phyloP scores from a whole-genome alignment of 2,329 filamentous ascomycete species.

The Fusarium citri region DNA sequence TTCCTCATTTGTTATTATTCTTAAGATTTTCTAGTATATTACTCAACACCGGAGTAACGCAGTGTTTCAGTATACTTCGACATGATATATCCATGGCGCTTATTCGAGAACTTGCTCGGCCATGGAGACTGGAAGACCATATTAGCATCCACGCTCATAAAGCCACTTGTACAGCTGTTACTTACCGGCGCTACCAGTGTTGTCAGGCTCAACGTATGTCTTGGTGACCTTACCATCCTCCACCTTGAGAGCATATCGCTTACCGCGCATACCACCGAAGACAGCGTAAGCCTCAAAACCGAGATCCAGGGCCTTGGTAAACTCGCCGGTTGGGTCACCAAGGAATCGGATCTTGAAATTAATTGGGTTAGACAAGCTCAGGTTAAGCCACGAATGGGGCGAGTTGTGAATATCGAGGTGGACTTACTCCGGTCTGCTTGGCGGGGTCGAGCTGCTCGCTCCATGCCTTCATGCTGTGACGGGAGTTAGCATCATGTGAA shows the following conservation, averaged over 20 bases:
- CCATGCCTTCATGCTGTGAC: slow-evolving; percentile 87
- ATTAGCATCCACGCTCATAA: background rate
- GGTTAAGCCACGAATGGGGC: background rate
- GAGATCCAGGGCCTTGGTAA: slow-evolving; percentile 86
- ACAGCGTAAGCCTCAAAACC: slow-evolving; percentile 79
- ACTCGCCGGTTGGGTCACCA: slow-evolving; percentile 81
- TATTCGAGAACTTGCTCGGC: slow-evolving; percentile 41
- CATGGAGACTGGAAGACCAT: slow-evolving; percentile 36
- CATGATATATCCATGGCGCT: background rate
- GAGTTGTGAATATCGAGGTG: background rate
- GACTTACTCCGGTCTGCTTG: slow-evolving; percentile 78
- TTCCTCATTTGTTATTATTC: background rate
- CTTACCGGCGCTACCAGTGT: slow-evolving; percentile 82
- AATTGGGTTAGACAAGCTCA: slow-evolving; percentile 1
- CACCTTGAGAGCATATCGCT: slow-evolving; percentile 86
- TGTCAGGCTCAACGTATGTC: slow-evolving; percentile 87
- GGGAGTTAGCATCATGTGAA: slow-evolving; percentile 10
- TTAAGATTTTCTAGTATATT: background rate
- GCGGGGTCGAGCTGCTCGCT: slow-evolving; percentile 79
- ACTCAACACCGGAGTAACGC: background rate
- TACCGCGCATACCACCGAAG: slow-evolving; percentile 85
- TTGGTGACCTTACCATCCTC: slow-evolving; percentile 88
- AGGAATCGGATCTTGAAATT: slow-evolving; percentile 82
- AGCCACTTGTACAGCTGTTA: background rate
- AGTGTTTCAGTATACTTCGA: background rate